Conservation (phyloP, 2,329 filamentous ascomycete species). For the Fusarium humuli region DNA sequence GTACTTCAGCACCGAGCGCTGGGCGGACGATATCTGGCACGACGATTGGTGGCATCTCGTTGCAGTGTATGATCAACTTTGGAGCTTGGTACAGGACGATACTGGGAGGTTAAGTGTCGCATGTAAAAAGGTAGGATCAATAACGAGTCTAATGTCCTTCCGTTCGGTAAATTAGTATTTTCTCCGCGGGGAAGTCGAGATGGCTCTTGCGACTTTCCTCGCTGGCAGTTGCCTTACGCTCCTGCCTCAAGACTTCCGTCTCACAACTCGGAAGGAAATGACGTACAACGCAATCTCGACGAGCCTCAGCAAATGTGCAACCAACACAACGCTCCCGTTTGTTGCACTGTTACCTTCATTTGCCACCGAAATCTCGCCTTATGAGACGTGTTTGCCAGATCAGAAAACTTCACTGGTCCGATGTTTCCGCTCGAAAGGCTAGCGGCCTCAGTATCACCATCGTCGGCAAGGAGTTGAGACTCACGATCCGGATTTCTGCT, state of each 20-base stretch:
- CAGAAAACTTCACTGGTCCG: neutral
- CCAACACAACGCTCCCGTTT: neutral
- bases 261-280: neutral
- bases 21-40: neutral
- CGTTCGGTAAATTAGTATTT: neutral
- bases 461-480: neutral
- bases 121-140: neutral
- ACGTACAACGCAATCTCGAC: neutral
- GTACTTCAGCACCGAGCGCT: constrained; percentile 18
- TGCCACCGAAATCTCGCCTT: constrained; percentile 12
- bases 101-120: too few relatives aligned
- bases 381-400: neutral
- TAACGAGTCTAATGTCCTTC: neutral
- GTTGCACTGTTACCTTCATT: neutral
- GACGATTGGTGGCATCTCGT: neutral
- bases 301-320: neutral
- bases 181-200: too few relatives aligned
- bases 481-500: too few relatives aligned
- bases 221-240: neutral
- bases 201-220: neutral
- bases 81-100: neutral
- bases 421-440: rapidly evolving
- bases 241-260: neutral
- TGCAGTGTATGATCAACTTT: rapidly evolving
- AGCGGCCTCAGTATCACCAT: neutral